Conservation (phyloP, 345 rosid species). For the Acer saccharum region DNA sequence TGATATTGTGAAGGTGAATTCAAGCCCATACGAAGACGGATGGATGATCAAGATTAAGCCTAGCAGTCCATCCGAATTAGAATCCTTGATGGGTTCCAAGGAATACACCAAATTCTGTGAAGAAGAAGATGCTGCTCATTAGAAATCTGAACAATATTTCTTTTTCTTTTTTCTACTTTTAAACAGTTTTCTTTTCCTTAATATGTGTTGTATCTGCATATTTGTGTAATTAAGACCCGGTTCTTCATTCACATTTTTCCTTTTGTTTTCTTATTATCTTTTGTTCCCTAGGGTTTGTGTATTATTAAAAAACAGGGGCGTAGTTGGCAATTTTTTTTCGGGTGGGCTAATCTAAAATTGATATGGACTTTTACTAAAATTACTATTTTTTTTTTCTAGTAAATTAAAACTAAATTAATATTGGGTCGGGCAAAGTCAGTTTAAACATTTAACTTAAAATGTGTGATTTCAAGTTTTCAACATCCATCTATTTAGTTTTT, state of each 20-base stretch:
- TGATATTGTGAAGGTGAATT: slow-evolving; percentile 54
- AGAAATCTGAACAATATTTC: slow-evolving; percentile 17
- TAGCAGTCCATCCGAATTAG: slow-evolving; percentile 70
- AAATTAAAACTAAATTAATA: too few species aligned
- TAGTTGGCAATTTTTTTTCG: too few species aligned
- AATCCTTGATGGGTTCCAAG: slow-evolving; percentile 70
- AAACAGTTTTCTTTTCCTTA: not conserved
- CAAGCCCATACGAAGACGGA: slow-evolving; percentile 88
- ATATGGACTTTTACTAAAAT: too few species aligned
- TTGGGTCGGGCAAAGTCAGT: too few species aligned
- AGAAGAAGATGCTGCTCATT: slow-evolving; percentile 93
- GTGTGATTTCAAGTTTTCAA: too few species aligned
- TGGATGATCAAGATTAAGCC: slow-evolving; percentile 99
- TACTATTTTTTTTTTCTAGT: too few species aligned
- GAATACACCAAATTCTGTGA: slow-evolving; percentile 90
- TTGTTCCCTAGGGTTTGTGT: too few species aligned
- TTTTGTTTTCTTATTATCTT: too few species aligned
- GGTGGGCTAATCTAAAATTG: too few species aligned
- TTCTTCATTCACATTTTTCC: not conserved
- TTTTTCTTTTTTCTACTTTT: not conserved
- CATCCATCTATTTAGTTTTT: too few species aligned
- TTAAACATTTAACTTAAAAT: too few species aligned
- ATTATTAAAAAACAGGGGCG: too few species aligned
- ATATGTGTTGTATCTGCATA: slow-evolving; percentile 11
- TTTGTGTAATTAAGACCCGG: slow-evolving; percentile 24